These are phyloP conservation scores for Drechslera avenae DNA, from an alignment of 2,329 filamentous ascomycete species.

Conservation along the genomic window DNA sequence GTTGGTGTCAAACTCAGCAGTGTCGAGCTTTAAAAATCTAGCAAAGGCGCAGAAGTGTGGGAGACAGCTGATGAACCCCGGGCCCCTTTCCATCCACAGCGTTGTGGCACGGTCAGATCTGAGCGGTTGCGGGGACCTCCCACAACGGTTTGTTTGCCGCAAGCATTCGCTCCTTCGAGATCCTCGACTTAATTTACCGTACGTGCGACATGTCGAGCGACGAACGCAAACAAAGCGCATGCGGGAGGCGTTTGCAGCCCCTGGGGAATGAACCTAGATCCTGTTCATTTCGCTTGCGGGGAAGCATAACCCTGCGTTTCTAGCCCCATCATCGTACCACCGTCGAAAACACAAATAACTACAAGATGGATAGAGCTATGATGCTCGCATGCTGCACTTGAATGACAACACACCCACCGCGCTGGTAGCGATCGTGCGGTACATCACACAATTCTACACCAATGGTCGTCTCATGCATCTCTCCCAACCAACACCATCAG, in stretches of 20 bases:
- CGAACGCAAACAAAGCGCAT: constrained; percentile 10
- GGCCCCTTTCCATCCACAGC: constrained; percentile 12
- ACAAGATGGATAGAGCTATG: constrained; percentile 4
- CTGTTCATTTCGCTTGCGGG: constrained; percentile 18
- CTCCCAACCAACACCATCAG: neutral
- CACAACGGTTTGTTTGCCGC: constrained; percentile 4
- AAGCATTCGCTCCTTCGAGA: constrained; percentile 9
- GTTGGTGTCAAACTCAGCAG: neutral
- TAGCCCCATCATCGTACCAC: constrained; percentile 9
- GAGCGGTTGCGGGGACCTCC: constrained; percentile 6
- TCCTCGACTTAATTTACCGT: constrained; percentile 2
- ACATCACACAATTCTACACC: constrained; percentile 2
- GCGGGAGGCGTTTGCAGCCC: constrained; percentile 1
- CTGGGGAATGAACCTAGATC: constrained; percentile 6
- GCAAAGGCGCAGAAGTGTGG: neutral
- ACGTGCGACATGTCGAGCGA: constrained; percentile 2
- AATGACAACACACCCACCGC: constrained; percentile 4
- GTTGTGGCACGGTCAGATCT: constrained; percentile 15
- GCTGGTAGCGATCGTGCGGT: constrained; percentile 11
- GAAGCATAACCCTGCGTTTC: constrained; percentile 11
- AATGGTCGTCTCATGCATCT: neutral
- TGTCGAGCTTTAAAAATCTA: neutral
- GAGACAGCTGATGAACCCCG: constrained; percentile 3
- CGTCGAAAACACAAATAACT: constrained; percentile 6
- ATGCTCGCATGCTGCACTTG: constrained; percentile 8